Percentiles rank a stretch among this genome's conserved stretches.
phyloP scores from a whole-genome alignment of 83 land plant genomes.

The Larix sibirica region DNA sequence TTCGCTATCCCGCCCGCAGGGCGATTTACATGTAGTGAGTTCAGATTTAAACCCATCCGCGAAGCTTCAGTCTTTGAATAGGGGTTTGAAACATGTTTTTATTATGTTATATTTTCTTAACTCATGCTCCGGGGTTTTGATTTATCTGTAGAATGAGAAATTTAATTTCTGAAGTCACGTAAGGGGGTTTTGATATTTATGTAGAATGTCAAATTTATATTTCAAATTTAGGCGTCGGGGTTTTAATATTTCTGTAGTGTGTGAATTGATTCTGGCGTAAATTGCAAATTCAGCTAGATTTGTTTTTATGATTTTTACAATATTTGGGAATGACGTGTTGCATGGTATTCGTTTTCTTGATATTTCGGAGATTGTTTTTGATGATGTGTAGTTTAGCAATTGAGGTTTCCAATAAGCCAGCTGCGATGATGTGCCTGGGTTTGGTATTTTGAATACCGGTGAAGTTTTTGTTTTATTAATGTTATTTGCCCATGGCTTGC shows the following conservation, averaged over 20 bases:
- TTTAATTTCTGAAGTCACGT: not conserved
- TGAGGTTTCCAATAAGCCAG: not conserved
- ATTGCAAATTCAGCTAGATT: not conserved
- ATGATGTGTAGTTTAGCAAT: not conserved
- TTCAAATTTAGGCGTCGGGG: no score
- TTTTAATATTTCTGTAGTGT: not conserved
- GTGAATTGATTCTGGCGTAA: not conserved
- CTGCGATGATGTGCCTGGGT: no score
- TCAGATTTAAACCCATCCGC: not conserved
- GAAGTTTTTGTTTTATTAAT: no score
- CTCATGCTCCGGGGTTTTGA: not conserved
- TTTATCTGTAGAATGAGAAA: not conserved
- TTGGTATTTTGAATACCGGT: no score
- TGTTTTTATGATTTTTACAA: no score
- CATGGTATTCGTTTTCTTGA: not conserved
- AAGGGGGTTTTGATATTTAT: not conserved
- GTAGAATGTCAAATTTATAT: not conserved
- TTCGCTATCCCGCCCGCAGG: not conserved
- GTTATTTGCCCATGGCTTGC: no score
- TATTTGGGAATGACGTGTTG: not conserved
- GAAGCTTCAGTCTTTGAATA: no score
- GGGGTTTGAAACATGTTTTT: not conserved
- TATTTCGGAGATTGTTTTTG: not conserved
- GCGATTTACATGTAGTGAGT: not conserved
- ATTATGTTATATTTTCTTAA: not conserved